Evolutionary conservation across 257 asterid genomes (phyloP).

Genomic region (Nicotiana benthamiana): DNA sequence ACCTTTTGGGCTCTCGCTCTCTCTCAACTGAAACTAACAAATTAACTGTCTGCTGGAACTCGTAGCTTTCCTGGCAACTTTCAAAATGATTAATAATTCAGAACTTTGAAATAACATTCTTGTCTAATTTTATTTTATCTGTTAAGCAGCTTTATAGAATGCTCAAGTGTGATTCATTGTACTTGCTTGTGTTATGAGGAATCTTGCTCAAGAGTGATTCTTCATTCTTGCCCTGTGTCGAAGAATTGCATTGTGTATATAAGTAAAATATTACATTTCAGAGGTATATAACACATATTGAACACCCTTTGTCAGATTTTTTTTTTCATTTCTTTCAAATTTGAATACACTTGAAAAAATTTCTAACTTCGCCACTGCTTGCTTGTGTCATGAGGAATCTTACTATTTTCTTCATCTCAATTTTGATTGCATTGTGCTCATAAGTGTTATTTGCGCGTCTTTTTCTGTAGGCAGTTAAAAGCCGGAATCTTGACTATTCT

Average conservation of each 20-base stretch:
- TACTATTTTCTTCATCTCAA: neutral
- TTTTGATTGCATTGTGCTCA: neutral
- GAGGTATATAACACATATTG: too few relatives aligned
- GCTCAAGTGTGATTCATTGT: neutral
- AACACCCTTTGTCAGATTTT: too few relatives aligned
- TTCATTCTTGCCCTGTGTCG: neutral
- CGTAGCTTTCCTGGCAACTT: neutral
- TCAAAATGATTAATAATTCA: neutral
- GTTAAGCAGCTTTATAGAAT: neutral
- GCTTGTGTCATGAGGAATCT: neutral
- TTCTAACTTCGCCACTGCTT: neutral
- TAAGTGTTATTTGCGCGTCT: slow-evolving; percentile 5
- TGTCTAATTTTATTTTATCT: neutral
- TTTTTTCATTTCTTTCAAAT: too few relatives aligned
- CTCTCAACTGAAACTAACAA: neutral
- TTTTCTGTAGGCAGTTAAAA: slow-evolving; percentile 59
- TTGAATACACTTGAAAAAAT: too few relatives aligned
- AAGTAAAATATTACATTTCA: too few relatives aligned
- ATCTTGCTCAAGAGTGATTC: neutral
- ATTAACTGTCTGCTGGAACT: neutral
- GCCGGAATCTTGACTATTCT: slow-evolving; percentile 74
- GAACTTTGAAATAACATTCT: neutral
- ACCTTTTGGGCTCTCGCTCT: neutral
- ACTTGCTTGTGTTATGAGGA: neutral
- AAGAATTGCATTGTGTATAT: too few relatives aligned